These are phyloP conservation scores for Oxyria digyna DNA, from an alignment of 148 eudicot genomes.

Conservation along the genomic window DNA sequence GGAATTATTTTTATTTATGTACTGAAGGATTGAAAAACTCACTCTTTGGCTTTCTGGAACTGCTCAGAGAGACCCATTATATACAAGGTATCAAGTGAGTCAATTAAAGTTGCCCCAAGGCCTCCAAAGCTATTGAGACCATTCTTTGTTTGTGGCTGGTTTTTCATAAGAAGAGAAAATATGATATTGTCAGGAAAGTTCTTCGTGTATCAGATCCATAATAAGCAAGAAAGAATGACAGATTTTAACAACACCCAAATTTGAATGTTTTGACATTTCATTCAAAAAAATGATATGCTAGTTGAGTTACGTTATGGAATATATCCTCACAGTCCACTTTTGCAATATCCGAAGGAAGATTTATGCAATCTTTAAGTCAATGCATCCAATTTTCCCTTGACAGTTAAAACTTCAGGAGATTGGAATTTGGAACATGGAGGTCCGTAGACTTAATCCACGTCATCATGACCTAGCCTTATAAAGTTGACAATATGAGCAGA, in stretches of 20 bases:
- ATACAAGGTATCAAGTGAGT: constrained; percentile 89
- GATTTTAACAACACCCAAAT: background rate
- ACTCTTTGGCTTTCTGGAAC: constrained; percentile 95
- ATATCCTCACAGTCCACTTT: background rate
- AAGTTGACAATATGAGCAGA: too few species aligned
- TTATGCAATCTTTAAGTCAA: background rate
- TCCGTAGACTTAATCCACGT: background rate
- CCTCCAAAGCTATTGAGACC: constrained; percentile 99
- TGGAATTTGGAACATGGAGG: background rate
- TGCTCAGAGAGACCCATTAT: constrained; percentile 96
- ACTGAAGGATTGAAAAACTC: constrained; percentile 20
- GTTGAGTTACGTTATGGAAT: background rate
- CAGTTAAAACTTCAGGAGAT: too few species aligned
- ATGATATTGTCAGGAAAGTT: background rate
- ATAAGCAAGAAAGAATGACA: background rate
- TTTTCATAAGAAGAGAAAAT: background rate
- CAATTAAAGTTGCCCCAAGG: constrained; percentile 92
- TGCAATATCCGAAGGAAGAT: background rate
- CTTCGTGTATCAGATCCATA: background rate
- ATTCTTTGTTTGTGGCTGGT: constrained; percentile 83
- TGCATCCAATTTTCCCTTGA: too few species aligned
- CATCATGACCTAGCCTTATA: background rate
- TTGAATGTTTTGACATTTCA: background rate
- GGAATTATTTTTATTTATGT: background rate
- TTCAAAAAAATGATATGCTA: background rate